Percentiles rank a stretch among this genome's conserved stretches.
Evolutionary conservation across 768 basidiomycete species (phyloP).

Genomic region (Sutorius australiensis): DNA sequence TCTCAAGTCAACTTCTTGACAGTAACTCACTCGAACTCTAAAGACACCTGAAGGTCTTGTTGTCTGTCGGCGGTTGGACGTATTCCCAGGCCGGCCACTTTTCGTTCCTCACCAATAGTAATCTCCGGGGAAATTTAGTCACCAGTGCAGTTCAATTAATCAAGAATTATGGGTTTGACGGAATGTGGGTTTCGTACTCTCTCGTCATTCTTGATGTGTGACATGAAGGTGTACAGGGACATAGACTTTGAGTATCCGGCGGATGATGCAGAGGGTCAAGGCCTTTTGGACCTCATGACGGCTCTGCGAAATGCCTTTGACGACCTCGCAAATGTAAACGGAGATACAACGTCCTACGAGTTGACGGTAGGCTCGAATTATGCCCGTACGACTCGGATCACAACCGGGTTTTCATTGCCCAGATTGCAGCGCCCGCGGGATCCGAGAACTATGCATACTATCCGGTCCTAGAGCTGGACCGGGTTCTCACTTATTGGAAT

Average conservation of each 20-base stretch:
- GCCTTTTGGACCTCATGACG: slow-evolving; percentile 61
- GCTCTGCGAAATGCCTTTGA: slow-evolving; percentile 62
- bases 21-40: not conserved
- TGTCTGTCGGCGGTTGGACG: slow-evolving; percentile 62
- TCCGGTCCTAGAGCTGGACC: slow-evolving; percentile 60
- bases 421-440: slow-evolving; percentile 65
- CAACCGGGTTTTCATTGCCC: not conserved
- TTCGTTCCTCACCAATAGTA: slow-evolving; percentile 52
- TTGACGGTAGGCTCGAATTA: slow-evolving; percentile 38
- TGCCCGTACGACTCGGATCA: not conserved
- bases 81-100: slow-evolving; percentile 71
- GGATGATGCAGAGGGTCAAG: slow-evolving; percentile 54
- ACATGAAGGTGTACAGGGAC: slow-evolving; percentile 41
- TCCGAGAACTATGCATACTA: slow-evolving; percentile 54
- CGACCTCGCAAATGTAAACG: slow-evolving; percentile 52
- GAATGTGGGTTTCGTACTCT: slow-evolving; percentile 45
- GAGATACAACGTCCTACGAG: slow-evolving; percentile 57
- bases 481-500: slow-evolving; percentile 72
- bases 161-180: slow-evolving; percentile 78
- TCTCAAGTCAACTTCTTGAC: not conserved
- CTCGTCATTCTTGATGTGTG: not conserved
- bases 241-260: slow-evolving; percentile 79
- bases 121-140: slow-evolving; percentile 55
- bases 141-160: slow-evolving; percentile 56
- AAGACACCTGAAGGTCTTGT: slow-evolving; percentile 47